Conservation (phyloP, 352 stramenopile genomes). For the Pythium coloratum region DNA sequence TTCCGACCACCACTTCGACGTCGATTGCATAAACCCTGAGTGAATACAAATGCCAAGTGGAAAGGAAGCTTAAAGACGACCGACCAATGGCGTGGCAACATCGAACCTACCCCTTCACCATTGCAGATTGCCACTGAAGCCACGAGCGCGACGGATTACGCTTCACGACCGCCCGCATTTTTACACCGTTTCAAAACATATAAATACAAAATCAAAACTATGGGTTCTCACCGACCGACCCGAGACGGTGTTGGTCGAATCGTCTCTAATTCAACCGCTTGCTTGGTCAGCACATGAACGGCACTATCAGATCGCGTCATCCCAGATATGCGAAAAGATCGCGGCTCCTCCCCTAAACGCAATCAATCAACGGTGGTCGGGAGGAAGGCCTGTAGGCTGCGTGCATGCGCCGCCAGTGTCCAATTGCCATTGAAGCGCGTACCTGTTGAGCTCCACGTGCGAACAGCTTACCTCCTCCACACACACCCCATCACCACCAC, state of each 20-base stretch:
- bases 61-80: background rate
- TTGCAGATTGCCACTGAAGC: background rate
- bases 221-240: background rate
- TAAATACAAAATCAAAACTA: background rate
- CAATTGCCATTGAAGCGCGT: constrained; percentile 12
- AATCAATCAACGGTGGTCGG: constrained; percentile 3
- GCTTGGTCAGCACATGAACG: background rate
- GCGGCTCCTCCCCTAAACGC: background rate
- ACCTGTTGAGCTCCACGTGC: background rate
- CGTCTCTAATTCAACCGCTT: background rate
- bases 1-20: constrained; percentile 3
- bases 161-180: constrained; percentile 8
- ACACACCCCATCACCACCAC: background rate
- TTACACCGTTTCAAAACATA: background rate
- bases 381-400: background rate
- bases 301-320: constrained; percentile 1
- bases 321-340: background rate
- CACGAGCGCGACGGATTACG: constrained; percentile 4
- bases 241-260: background rate
- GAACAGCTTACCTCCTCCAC: too few species aligned
- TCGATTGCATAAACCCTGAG: constrained; percentile 18
- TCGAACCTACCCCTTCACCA: background rate
- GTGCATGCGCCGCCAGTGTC: constrained; percentile 6
- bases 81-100: background rate
- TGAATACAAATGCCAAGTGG: background rate